Evolutionary conservation across 1,284 basidiomycete genomes (phyloP).

Genomic region (Moesziomyces sp.): DNA sequence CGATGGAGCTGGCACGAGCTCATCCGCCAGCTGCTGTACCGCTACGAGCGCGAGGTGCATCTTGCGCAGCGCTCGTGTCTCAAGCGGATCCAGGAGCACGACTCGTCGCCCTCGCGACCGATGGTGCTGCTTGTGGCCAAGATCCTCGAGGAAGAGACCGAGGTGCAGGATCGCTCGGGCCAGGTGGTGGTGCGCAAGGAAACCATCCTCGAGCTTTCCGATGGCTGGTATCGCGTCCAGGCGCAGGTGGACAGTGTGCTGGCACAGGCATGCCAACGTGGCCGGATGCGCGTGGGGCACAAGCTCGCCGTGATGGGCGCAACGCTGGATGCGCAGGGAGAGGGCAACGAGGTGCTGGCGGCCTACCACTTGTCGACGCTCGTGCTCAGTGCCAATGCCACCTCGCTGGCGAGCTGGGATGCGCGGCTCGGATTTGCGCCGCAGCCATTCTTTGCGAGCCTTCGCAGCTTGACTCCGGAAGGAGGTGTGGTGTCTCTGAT

Average conservation of each 20-base stretch:
- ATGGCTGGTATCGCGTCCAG: constrained; percentile 92
- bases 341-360: constrained; percentile 84
- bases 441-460: constrained; percentile 76
- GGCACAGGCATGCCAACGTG: constrained; percentile 76
- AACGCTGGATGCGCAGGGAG: constrained; percentile 69
- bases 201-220: constrained; percentile 80
- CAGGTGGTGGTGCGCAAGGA: constrained; percentile 3
- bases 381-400: constrained; percentile 82
- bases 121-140: constrained; percentile 86
- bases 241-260: constrained; percentile 80
- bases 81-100: constrained; percentile 79
- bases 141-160: constrained; percentile 70
- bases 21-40: constrained; percentile 83
- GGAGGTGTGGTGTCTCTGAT: constrained; percentile 82
- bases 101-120: constrained; percentile 77
- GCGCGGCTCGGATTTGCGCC: constrained; percentile 80
- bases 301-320: constrained; percentile 86
- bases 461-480: constrained; percentile 82
- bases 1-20: constrained; percentile 69
- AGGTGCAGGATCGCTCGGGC: constrained; percentile 23
- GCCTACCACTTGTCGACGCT: constrained; percentile 78
- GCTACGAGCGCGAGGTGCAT: constrained; percentile 90
- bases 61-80: constrained; percentile 81
- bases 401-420: constrained; percentile 87
- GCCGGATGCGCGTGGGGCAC: constrained; percentile 78